Evolutionary conservation across 2,329 filamentous ascomycete genomes (phyloP), one percentile per base, ranked within the genome.

Genomic region (Colletotrichum spinosum): DNA sequence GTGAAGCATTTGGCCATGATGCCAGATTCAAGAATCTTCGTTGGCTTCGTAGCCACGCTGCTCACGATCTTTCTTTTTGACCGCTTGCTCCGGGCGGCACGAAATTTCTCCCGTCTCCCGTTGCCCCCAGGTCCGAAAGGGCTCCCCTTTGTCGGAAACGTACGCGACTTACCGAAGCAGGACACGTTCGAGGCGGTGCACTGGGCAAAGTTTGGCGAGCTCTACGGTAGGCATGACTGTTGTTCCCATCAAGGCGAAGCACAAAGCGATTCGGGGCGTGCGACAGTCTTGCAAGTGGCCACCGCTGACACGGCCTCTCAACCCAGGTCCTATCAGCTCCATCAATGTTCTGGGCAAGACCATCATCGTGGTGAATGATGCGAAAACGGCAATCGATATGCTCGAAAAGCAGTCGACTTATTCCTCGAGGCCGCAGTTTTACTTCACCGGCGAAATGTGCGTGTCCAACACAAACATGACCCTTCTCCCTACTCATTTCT

Each of bases 101-200:
- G 38, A 39, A 42, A 51, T 42, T 38, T 46, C 6, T 4, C 2
- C 12, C 33, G 13, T 11, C 39, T 53, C 10, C 57, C 57, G 6
- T 37, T 53, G 5, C 73, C 61, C 41, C 75, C 68, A 48, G 75
- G 69, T 54, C 77, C 69, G 68, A 73, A 60, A 11, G 74, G 74
- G 0, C 67, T 79, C 13, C 80, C 81, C 0, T 52, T 85, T 3
- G 46, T 85, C 7, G 83, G 83, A 4, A 85, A 85, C 67, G 65
- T 84, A 11, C 69, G 70, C 4, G 81, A 85, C 65, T 69, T 83
- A 15, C 83, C 83, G 1, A 69, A 75, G 1, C 57, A 67, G 1
- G 74, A 70, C 11, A 48, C 55, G 6, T 72, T 70, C 2, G 75
- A 77, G 17, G 75, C 69, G 65, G 61, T 72, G 45, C 73, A 78